These are phyloP conservation scores for Leptoxyphium fumago DNA, from an alignment of 2,329 filamentous ascomycete genomes.

Conservation along the genomic window DNA sequence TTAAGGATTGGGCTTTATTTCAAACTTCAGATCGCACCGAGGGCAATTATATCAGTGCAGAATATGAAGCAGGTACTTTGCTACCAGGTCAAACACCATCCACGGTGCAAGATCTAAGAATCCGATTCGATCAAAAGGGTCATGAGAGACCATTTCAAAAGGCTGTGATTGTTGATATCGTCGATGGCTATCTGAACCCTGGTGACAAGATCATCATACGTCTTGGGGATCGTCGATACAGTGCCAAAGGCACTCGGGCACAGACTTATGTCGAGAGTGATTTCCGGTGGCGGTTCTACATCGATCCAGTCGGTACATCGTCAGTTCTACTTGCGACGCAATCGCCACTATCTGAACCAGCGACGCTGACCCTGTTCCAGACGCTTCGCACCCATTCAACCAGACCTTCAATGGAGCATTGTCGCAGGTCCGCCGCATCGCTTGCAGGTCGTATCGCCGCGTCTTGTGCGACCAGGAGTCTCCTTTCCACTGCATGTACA, in stretches of 20 bases:
- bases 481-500: too few relatives aligned
- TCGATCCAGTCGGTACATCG: too few relatives aligned
- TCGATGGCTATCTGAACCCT: slow-evolving; percentile 24
- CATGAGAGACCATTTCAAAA: slow-evolving; percentile 26
- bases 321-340: too few relatives aligned
- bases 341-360: too few relatives aligned
- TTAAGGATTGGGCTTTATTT: too few relatives aligned
- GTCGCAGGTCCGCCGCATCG: too few relatives aligned
- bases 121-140: slow-evolving; percentile 26
- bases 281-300: too few relatives aligned
- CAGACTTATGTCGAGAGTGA: slow-evolving; percentile 24
- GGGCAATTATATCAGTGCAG: slow-evolving; percentile 16
- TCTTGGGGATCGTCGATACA: slow-evolving; percentile 20
- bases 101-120: slow-evolving; percentile 20
- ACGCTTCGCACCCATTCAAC: too few relatives aligned
- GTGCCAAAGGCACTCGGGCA: slow-evolving; percentile 18
- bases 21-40: neutral
- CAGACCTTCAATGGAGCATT: too few relatives aligned
- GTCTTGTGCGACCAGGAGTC: too few relatives aligned
- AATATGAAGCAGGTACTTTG: slow-evolving; percentile 14
- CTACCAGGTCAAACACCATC: slow-evolving; percentile 18
- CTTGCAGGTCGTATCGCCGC: too few relatives aligned
- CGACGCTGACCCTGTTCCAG: too few relatives aligned
- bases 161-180: slow-evolving; percentile 22
- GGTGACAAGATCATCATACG: slow-evolving; percentile 22